A percentile compares a stretch with the other conserved stretches of the same genome.
These are phyloP conservation scores for Panicum hallii DNA, from an alignment of 202 grass and related monocot genomes.

Conservation along the genomic window DNA sequence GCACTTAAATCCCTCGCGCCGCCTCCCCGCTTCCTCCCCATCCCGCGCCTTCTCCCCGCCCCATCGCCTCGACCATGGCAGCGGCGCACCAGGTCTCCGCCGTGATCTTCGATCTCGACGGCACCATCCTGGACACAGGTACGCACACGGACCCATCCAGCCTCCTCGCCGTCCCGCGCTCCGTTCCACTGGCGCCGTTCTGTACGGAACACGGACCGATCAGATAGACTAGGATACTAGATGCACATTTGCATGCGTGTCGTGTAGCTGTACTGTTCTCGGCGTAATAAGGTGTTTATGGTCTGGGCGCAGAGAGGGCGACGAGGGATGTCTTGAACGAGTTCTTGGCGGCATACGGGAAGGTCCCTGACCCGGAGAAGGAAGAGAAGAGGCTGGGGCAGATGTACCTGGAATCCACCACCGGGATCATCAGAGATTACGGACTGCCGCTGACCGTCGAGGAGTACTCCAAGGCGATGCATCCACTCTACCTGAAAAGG, in stretches of 20 bases:
- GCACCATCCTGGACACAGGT: conserved; percentile 77
- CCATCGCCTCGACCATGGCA: conserved; percentile 47
- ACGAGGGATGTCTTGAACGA: conserved; percentile 66
- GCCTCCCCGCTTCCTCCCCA: conserved; percentile 26
- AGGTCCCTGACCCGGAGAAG: conserved; percentile 59
- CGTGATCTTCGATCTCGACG: conserved; percentile 82
- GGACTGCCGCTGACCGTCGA: conserved; percentile 67
- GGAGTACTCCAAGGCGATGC: conserved; percentile 70
- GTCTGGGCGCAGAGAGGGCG: conserved; percentile 64
- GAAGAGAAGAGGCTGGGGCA: conserved; percentile 76
- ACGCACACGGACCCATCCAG: conserved; percentile 1
- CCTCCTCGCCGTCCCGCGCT: neutral
- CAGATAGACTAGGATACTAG: neutral
- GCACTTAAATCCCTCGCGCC: conserved; percentile 40
- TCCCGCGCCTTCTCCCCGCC: neutral
- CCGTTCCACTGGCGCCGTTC: neutral
- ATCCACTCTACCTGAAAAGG: conserved; percentile 78
- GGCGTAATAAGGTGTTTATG: neutral
- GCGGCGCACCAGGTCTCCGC: conserved; percentile 39
- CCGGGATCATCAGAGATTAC: conserved; percentile 77
- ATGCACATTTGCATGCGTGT: conserved; percentile 4
- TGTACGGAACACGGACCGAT: neutral
- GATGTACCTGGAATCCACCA: conserved; percentile 71
- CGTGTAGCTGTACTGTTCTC: neutral
- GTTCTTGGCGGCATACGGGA: conserved; percentile 72